Evolutionary conservation across 1,284 basidiomycete genomes (phyloP).

Genomic region (Abortiporus biennis): DNA sequence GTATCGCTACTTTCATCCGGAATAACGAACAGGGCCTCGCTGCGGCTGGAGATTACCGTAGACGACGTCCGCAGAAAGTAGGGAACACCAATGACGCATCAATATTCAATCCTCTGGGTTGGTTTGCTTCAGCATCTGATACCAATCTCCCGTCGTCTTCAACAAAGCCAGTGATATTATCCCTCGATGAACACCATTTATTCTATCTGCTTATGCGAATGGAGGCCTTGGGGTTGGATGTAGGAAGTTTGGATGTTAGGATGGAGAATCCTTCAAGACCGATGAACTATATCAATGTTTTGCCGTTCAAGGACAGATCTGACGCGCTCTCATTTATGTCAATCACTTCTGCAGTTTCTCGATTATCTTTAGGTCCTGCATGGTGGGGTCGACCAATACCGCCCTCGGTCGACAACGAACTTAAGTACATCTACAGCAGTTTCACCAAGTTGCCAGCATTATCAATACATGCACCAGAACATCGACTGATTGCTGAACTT

Average conservation of each 20-base stretch:
- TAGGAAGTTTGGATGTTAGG: conserved; percentile 79
- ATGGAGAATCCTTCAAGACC: conserved; percentile 67
- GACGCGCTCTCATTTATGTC: conserved; percentile 76
- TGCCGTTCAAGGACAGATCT: conserved; percentile 51
- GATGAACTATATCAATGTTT: conserved; percentile 65
- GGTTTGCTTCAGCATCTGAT: conserved; percentile 43
- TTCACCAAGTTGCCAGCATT: conserved; percentile 86
- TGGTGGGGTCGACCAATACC: conserved; percentile 65
- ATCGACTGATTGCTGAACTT: conserved; percentile 65
- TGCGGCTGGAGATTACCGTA: conserved; percentile 45
- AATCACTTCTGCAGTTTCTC: conserved; percentile 72
- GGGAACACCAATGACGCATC: conserved; percentile 24
- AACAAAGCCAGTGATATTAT: conserved; percentile 55
- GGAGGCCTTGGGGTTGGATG: conserved; percentile 68
- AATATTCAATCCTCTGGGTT: conserved; percentile 54
- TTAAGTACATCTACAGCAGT: conserved; percentile 82
- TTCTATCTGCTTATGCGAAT: conserved; percentile 86
- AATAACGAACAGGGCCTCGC: conserved; percentile 67
- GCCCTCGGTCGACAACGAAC: conserved; percentile 59
- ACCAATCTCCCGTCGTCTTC: conserved; percentile 24
- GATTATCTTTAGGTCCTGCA: conserved; percentile 60
- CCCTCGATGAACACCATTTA: conserved; percentile 76
- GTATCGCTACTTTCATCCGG: conserved; percentile 62
- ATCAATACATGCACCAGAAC: conserved; percentile 51
- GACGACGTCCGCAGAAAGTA: conserved; percentile 40